Conservation (phyloP, 805 yeast species). For the Vanderwaltozyma yarrowii region DNA sequence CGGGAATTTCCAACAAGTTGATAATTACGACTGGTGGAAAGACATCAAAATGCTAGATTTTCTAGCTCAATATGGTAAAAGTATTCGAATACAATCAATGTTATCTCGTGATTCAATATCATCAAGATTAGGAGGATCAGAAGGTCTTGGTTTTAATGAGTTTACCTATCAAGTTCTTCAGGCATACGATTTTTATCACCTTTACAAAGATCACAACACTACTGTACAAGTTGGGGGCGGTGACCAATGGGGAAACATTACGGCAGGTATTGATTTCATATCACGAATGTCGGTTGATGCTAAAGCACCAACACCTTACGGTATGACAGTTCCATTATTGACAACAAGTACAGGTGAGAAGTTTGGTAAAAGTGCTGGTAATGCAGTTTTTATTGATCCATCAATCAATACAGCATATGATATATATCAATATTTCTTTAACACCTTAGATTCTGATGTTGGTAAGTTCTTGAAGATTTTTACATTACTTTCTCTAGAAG, state of each 20-base stretch:
- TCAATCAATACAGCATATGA: constrained; percentile 70
- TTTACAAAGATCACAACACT: constrained; percentile 49
- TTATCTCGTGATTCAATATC: constrained; percentile 80
- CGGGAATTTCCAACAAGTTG: constrained; percentile 38
- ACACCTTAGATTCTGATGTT: constrained; percentile 68
- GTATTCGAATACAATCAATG: constrained; percentile 79
- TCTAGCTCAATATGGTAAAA: constrained; percentile 63
- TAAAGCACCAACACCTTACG: constrained; percentile 38
- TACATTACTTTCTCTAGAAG: constrained; percentile 60
- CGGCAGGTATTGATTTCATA: constrained; percentile 88
- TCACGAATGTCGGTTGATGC: constrained; percentile 38
- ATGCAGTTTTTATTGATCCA: constrained; percentile 80
- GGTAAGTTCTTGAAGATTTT: constrained; percentile 59
- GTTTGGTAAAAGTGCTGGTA: constrained; percentile 95
- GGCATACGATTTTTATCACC: constrained; percentile 86
- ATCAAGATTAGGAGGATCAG: constrained; percentile 53
- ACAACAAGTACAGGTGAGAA: constrained; percentile 86
- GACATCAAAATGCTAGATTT: constrained; percentile 67
- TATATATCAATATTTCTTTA: constrained; percentile 76
- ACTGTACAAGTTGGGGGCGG: constrained; percentile 86
- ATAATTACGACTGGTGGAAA: constrained; percentile 84
- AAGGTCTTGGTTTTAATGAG: constrained; percentile 87
- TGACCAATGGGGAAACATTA: constrained; percentile 97
- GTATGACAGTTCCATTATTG: constrained; percentile 81
- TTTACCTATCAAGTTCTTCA: constrained; percentile 88